phyloP scores from a whole-genome alignment of 345 rosid genomes.

The Aurinia saxatilis region DNA sequence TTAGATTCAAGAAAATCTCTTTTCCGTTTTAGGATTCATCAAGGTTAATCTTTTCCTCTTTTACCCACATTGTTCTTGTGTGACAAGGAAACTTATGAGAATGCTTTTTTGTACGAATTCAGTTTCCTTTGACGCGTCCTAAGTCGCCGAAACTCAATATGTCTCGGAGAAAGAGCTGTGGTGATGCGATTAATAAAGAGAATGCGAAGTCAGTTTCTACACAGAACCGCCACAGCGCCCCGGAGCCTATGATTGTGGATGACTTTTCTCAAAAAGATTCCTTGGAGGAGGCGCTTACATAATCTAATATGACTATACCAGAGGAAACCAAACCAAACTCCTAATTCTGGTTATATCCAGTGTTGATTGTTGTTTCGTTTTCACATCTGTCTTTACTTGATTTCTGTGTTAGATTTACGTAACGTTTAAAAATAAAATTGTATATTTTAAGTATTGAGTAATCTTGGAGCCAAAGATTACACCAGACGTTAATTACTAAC shows the following conservation, averaged over 20 bases:
- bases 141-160: slow-evolving; percentile 47
- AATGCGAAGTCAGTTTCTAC: slow-evolving; percentile 40
- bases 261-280: no score
- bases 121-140: slow-evolving; percentile 85
- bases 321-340: background rate
- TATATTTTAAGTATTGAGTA: slow-evolving; percentile 11
- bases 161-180: slow-evolving; percentile 65
- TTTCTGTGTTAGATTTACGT: slow-evolving; percentile 15
- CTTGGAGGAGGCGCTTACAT: background rate
- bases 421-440: slow-evolving; percentile 1
- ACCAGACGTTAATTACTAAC: no score
- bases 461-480: slow-evolving; percentile 8
- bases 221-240: slow-evolving; percentile 52
- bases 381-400: slow-evolving; percentile 24
- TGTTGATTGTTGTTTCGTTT: background rate
- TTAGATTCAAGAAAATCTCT: background rate
- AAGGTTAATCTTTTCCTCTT: no score
- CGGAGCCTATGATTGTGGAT: slow-evolving; percentile 12
- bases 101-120: background rate
- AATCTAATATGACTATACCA: background rate
- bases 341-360: no score
- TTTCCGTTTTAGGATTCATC: background rate
- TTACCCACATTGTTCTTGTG: background rate
- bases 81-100: slow-evolving; percentile 4
- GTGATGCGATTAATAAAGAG: slow-evolving; percentile 51